Evolutionary conservation across 495 filamentous ascomycete species (phyloP).

Genomic region (Parmelia sp.): DNA sequence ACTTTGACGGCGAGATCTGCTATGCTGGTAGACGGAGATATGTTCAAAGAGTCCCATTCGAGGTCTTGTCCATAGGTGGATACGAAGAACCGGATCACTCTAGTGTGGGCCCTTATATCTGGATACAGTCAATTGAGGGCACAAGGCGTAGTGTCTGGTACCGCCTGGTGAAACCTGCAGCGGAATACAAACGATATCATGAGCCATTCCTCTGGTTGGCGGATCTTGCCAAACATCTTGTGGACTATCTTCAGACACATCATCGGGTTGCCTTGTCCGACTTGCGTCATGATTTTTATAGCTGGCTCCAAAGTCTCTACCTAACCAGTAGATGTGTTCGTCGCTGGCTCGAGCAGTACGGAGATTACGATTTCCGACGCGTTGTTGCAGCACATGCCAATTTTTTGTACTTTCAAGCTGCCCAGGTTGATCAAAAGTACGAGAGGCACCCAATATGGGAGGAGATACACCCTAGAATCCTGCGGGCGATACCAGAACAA

Average conservation of each 20-base stretch:
- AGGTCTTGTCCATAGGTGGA: conserved; percentile 55
- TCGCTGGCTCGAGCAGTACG: conserved; percentile 45
- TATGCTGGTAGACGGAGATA: conserved; percentile 39
- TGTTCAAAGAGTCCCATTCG: conserved; percentile 50
- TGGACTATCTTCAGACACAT: conserved; percentile 50
- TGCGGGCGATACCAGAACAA: conserved; percentile 22
- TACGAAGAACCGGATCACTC: conserved; percentile 45
- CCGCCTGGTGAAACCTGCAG: conserved; percentile 45
- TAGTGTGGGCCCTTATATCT: conserved; percentile 48
- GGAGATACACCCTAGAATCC: conserved; percentile 32
- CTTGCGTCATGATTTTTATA: conserved; percentile 49
- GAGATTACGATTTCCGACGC: conserved; percentile 50
- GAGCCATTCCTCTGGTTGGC: conserved; percentile 60
- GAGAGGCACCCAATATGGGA: conserved; percentile 41
- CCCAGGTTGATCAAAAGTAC: conserved; percentile 26
- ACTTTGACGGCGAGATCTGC: conserved; percentile 56
- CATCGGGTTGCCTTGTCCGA: conserved; percentile 40
- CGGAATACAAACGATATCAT: conserved; percentile 53
- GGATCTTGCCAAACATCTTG: conserved; percentile 58
- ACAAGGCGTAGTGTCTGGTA: conserved; percentile 51
- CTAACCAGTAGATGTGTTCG: conserved; percentile 31
- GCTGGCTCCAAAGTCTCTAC: conserved; percentile 47
- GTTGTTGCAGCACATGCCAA: conserved; percentile 48
- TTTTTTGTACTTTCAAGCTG: conserved; percentile 58
- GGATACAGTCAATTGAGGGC: conserved; percentile 49